Evolutionary conservation across 2,329 filamentous ascomycete species (phyloP).

Genomic region (Diaporthe sp.): DNA sequence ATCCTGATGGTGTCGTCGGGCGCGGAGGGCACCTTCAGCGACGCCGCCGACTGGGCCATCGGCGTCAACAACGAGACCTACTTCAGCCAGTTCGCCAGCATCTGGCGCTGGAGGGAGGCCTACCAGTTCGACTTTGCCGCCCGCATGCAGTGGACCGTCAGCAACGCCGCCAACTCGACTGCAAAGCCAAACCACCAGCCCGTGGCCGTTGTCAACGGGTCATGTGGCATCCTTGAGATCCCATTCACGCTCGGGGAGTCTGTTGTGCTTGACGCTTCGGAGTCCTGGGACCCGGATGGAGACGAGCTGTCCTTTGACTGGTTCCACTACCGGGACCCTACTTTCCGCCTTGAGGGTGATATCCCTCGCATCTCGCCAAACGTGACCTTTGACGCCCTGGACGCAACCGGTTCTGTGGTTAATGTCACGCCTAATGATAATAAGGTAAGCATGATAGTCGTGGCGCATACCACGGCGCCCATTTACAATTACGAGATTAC

Average conservation of each 20-base stretch:
- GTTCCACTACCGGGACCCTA: conserved; percentile 36
- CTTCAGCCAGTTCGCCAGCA: conserved; percentile 56
- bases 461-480: not conserved
- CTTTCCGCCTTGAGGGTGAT: conserved; percentile 22
- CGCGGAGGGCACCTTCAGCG: conserved; percentile 42
- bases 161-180: not conserved
- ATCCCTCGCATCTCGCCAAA: conserved; percentile 20
- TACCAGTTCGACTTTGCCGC: conserved; percentile 56
- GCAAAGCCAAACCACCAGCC: conserved; percentile 33
- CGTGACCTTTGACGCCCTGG: conserved; percentile 8
- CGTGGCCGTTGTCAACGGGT: conserved; percentile 38
- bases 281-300: conserved; percentile 37
- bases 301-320: conserved; percentile 36
- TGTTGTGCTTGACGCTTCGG: conserved; percentile 33
- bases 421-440: conserved; percentile 21
- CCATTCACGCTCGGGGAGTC: conserved; percentile 29
- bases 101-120: conserved; percentile 64
- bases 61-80: conserved; percentile 45
- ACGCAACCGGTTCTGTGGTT: conserved; percentile 1
- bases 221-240: conserved; percentile 30
- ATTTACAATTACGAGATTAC: not conserved
- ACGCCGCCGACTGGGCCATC: conserved; percentile 47
- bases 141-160: conserved; percentile 36
- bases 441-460: not conserved
- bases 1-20: conserved; percentile 37